A percentile compares a stretch with the other conserved stretches of the same genome.
phyloP scores from a whole-genome alignment of 2,329 filamentous ascomycete species.

The Cercospora zeina region DNA sequence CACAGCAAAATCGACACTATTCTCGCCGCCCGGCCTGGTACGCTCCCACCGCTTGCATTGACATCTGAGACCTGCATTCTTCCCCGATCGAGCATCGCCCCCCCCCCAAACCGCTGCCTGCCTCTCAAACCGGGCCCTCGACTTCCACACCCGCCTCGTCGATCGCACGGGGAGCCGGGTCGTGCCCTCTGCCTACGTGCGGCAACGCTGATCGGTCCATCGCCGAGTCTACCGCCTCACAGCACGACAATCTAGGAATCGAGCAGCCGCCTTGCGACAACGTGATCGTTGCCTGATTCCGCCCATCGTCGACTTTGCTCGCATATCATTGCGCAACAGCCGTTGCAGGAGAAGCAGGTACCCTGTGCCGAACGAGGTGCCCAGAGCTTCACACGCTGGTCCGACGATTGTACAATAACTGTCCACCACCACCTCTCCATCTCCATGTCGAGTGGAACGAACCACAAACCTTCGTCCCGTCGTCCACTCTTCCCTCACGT shows the following conservation, averaged over 20 bases:
- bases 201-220: constrained; percentile 26
- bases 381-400: constrained; percentile 16
- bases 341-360: constrained; percentile 24
- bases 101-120: neutral
- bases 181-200: constrained; percentile 24
- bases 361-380: constrained; percentile 17
- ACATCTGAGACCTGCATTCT: constrained; percentile 28
- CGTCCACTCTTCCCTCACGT: constrained; percentile 11
- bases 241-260: constrained; percentile 29
- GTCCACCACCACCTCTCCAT: constrained; percentile 17
- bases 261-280: constrained; percentile 24
- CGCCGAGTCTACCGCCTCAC: constrained; percentile 17
- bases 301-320: constrained; percentile 19
- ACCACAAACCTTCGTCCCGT: constrained; percentile 25
- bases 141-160: constrained; percentile 26
- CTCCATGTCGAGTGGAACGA: constrained; percentile 29
- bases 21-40: constrained; percentile 23
- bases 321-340: constrained; percentile 27
- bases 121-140: constrained; percentile 25
- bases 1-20: constrained; percentile 16
- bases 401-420: constrained; percentile 25
- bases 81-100: constrained; percentile 19
- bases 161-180: constrained; percentile 30
- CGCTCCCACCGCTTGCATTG: constrained; percentile 24
- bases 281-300: constrained; percentile 16